phyloP scores from a whole-genome alignment of 495 filamentous ascomycete genomes.

The Zalerion maritima region DNA sequence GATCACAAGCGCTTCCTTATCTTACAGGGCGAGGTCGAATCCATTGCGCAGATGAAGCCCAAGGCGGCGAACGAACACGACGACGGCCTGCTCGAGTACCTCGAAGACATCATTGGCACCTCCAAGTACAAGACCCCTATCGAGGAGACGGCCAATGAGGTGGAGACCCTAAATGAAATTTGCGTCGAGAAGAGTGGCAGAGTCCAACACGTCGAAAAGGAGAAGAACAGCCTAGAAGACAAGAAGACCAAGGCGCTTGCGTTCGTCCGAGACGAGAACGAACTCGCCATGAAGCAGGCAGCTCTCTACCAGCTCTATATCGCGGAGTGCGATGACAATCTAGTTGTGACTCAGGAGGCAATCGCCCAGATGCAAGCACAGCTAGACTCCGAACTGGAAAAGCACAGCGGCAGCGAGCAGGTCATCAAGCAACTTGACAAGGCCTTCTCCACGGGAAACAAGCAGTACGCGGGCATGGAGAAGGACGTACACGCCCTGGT shows the following conservation, averaged over 20 bases:
- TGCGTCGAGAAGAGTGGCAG: conserved; percentile 87
- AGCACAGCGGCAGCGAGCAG: conserved; percentile 80
- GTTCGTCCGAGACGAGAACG: conserved; percentile 84
- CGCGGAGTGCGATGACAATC: conserved; percentile 71
- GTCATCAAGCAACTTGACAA: conserved; percentile 83
- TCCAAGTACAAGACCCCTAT: conserved; percentile 96
- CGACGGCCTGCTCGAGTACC: conserved; percentile 88
- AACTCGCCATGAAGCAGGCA: conserved; percentile 74
- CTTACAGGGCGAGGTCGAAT: conserved; percentile 94
- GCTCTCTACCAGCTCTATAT: conserved; percentile 85
- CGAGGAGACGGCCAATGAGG: conserved; percentile 77
- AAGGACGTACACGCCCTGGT: conserved; percentile 63
- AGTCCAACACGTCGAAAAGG: conserved; percentile 96
- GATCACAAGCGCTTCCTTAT: conserved; percentile 98
- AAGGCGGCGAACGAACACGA: conserved; percentile 91
- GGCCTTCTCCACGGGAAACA: conserved; percentile 62
- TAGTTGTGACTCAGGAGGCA: conserved; percentile 78
- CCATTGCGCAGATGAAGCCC: conserved; percentile 97
- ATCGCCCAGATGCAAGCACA: conserved; percentile 80
- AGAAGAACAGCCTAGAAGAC: conserved; percentile 79
- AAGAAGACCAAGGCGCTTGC: conserved; percentile 91
- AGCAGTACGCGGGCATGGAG: conserved; percentile 71
- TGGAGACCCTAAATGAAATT: conserved; percentile 84
- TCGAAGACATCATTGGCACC: conserved; percentile 97
- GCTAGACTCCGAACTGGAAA: conserved; percentile 77